Evolutionary conservation across 352 stramenopile species (phyloP), one percentile per base, ranked within the genome.

Genomic region (Phytophthora europaea): DNA sequence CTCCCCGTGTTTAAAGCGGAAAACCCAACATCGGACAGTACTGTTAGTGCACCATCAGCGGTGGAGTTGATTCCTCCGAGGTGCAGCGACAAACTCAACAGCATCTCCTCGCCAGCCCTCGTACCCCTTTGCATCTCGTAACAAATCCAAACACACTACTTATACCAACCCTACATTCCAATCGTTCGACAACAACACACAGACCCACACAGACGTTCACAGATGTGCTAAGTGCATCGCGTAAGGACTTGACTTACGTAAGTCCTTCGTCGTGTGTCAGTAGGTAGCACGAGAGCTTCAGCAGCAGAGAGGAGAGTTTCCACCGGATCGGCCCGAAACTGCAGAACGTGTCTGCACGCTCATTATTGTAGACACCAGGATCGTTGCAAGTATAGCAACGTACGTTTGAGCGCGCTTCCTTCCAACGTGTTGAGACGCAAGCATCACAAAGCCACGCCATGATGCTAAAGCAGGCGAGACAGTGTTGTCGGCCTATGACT

Each of bases 111-210:
- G 23, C 38, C 51, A 59, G n/a, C 15, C n/a, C 47, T 72, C 5
- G 55, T 66, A 8, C 45, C 64, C 16, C 55, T 60, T 20, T 58
- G 51, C 45, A 59, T 71, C 7, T 58, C 64, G 43, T 71, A 67
- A 67, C 5, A 23, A 43, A 3, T 18, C 6, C 47, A 28, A 53
- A 43, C 34, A 43, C 9, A 43, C 34, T 43, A 43, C 34, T 43
- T 43, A 31, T 31, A 31, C 26, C 26, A 6, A 31, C 26, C 6
- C 26, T 31, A 28, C 23, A n/a, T n/a, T n/a, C n/a, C n/a, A n/a
- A n/a, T n/a, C n/a, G n/a, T n/a, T n/a, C n/a, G n/a, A n/a, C n/a
- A n/a, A n/a, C n/a, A n/a, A n/a, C n/a, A n/a, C n/a, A n/a, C n/a
- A n/a, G n/a, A n/a, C n/a, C n/a, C n/a, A n/a, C n/a, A n/a, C n/a